phyloP scores from a whole-genome alignment of 805 yeast genomes.

The Scheffersomyces ergatensis region DNA sequence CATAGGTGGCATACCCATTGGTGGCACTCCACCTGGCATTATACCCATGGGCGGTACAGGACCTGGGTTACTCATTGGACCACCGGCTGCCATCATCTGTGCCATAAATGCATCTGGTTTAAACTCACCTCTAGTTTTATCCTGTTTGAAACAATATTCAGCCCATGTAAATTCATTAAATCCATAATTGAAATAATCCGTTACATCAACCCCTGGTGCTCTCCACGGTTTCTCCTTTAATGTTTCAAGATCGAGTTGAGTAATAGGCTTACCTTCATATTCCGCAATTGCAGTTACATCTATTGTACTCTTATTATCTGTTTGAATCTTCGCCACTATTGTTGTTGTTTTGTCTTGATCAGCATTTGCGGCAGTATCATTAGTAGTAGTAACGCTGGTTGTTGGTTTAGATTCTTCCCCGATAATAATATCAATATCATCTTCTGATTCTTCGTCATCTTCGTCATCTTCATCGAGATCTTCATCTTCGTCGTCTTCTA shows the following conservation, averaged over 20 bases:
- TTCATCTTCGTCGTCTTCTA: conserved; percentile 38
- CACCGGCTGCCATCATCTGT: conserved; percentile 42
- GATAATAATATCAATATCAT: conserved; percentile 82
- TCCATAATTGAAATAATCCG: conserved; percentile 95
- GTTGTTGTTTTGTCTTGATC: conserved; percentile 31
- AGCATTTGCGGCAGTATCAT: conserved; percentile 23
- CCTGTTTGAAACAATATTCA: conserved; percentile 86
- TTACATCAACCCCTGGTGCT: conserved; percentile 90
- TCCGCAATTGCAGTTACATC: conserved; percentile 75
- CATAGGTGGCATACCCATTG: conserved; percentile 10
- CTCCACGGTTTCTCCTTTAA: conserved; percentile 97
- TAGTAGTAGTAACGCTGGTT: conserved; percentile 21
- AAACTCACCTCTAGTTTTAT: conserved; percentile 72
- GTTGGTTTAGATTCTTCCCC: conserved; percentile 32
- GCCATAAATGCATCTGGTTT: conserved; percentile 79
- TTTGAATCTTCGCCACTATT: conserved; percentile 28
- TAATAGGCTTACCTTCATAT: conserved; percentile 77
- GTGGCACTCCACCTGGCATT: conserved; percentile 16
- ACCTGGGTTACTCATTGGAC: conserved; percentile 8
- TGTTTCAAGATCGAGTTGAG: conserved; percentile 74
- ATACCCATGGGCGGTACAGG: not conserved
- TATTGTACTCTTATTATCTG: conserved; percentile 41
- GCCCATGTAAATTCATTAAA: conserved; percentile 97
- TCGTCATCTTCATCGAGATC: conserved; percentile 45
- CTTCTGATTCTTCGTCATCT: conserved; percentile 49